These are phyloP conservation scores for Euclidium syriacum DNA, from an alignment of 345 rosid genomes.

Conservation along the genomic window DNA sequence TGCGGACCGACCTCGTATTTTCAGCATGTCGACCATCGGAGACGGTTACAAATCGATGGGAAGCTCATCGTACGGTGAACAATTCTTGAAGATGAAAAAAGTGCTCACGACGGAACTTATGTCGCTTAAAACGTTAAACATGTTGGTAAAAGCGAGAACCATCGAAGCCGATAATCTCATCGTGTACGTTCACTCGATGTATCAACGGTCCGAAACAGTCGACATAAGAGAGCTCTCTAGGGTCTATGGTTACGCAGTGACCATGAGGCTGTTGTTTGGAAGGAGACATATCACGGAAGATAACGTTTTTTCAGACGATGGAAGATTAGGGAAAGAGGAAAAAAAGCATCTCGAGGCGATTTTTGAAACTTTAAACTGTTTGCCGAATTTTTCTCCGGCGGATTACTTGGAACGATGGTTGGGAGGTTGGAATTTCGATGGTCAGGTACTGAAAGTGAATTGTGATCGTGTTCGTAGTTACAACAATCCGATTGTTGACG, in stretches of 20 bases:
- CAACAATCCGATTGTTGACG: conserved; percentile 38
- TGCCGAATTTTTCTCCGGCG: neutral
- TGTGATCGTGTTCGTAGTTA: conserved; percentile 18
- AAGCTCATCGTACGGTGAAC: conserved; percentile 23
- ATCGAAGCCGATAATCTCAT: conserved; percentile 46
- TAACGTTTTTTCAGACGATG: neutral
- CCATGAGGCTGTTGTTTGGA: conserved; percentile 28
- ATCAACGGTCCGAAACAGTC: conserved; percentile 12
- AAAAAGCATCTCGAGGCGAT: conserved; percentile 23
- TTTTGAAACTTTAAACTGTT: conserved; percentile 13
- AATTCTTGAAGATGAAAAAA: conserved; percentile 44
- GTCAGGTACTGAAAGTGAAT: conserved; percentile 23
- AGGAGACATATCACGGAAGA: conserved; percentile 13
- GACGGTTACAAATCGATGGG: conserved; percentile 16
- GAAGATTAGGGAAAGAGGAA: conserved; percentile 15
- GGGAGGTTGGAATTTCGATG: conserved; percentile 34
- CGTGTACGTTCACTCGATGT: conserved; percentile 31
- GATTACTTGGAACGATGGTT: conserved; percentile 20
- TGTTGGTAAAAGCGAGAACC: conserved; percentile 32
- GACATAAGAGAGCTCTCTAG: conserved; percentile 20
- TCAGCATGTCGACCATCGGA: neutral
- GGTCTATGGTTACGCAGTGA: conserved; percentile 26
- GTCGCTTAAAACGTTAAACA: conserved; percentile 16
- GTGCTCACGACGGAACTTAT: conserved; percentile 29
- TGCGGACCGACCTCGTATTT: conserved; percentile 29